Base-by-base conservation (phyloP, 208 protist genomes). In the Trichomonas vaginalis region DNA sequence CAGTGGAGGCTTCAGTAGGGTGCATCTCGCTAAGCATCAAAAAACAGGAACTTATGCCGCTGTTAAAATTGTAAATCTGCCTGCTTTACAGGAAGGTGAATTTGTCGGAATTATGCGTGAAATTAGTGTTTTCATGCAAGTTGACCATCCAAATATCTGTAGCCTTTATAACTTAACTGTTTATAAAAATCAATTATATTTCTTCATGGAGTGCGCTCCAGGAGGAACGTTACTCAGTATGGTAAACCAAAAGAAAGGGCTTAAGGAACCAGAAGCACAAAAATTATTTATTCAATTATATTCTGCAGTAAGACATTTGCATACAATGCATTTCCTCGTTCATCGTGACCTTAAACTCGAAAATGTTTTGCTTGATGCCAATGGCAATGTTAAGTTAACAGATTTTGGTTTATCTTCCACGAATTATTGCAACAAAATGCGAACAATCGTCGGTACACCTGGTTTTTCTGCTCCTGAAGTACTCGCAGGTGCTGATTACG, bases 381-480 rank as follows among this genome's bases (percentile, higher is more conserved):
- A 95, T 37, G 27, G 49, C 12, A 95, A 61, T 45, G 37, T 80
- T 39, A 46, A 61, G 23, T 47, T 62, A 80, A 46, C n/a, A 32
- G 42, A 62, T 45, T 80, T 95, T 95, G 46, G 92, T 37, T 42
- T 80, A 42, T 51, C 37, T 35, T n/a, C 23, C n/a, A 56, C 40
- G 8, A 51, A 51, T 56, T 47, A 56, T 32, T 47, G 45, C 27
- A 95, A 61, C 15, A 61, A 45, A 39, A 46, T 96, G 40, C 39
- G 47, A 21, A 46, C 70, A 45, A 95, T 95, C 27, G 95, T 86
- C 35, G 96, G 96, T 4, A 96, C 96, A 37, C 96, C 96, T 39
- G 96, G 96, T 23, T 96, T 96, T 45, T 95, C 95, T 17, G 83
- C 96, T 27, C 96, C 96, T 21, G 96, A 96, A 87, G 86, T 96